Percentiles rank a stretch among this genome's conserved stretches.
These are phyloP conservation scores for Schwanniomyces etchellsii DNA, from an alignment of 1,139 yeast genomes.

Conservation along the genomic window DNA sequence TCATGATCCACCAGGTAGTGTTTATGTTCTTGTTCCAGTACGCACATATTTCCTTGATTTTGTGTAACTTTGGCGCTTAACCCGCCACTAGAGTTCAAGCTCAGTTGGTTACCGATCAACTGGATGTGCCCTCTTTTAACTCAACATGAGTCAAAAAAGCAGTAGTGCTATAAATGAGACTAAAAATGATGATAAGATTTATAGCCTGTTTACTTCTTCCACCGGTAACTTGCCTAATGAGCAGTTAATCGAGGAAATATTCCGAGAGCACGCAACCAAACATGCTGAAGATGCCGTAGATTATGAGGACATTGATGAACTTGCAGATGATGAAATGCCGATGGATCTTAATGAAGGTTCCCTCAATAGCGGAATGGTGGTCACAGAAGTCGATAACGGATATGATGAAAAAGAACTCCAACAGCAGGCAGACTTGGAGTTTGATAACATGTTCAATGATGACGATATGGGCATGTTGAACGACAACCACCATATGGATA, in stretches of 20 bases:
- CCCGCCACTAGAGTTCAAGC: no score
- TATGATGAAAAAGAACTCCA: slow-evolving; percentile 29
- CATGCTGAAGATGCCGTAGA: slow-evolving; percentile 96
- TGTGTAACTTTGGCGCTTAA: no score
- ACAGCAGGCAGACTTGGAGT: slow-evolving; percentile 36
- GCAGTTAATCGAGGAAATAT: slow-evolving; percentile 34
- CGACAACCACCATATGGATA: no score
- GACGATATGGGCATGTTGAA: slow-evolving; percentile 11
- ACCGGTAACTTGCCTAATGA: slow-evolving; percentile 35
- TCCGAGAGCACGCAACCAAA: slow-evolving; percentile 34
- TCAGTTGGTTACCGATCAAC: no score
- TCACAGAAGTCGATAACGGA: slow-evolving; percentile 12
- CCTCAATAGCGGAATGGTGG: slow-evolving; percentile 11
- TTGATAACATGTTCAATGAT: slow-evolving; percentile 47
- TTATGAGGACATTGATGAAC: slow-evolving; percentile 90
- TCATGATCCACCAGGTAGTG: no score
- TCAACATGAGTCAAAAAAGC: no score
- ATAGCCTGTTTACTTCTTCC: no score
- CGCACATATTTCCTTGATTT: no score
- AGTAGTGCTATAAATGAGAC: no score
- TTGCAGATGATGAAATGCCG: slow-evolving; percentile 80
- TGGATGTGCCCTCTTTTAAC: no score
- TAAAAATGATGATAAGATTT: no score
- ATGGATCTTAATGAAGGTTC: slow-evolving; percentile 11
- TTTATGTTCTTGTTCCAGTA: no score